phyloP scores from a whole-genome alignment of 306 rosid genomes.

The Cucurbita ficifolia region DNA sequence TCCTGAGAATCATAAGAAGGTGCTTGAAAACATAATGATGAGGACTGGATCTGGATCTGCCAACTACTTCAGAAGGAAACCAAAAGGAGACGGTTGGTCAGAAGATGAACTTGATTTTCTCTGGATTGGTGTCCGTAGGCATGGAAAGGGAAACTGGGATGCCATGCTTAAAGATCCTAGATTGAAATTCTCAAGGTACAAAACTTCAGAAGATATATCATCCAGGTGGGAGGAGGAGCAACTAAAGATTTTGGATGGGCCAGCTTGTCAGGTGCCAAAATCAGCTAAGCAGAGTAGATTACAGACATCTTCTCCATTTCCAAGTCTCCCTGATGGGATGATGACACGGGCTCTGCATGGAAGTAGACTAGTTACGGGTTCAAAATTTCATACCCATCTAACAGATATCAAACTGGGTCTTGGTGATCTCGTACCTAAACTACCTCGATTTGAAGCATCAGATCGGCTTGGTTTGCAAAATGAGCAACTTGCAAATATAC shows the following conservation, averaged over 20 bases:
- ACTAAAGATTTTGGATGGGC: slow-evolving; percentile 63
- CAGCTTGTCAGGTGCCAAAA: slow-evolving; percentile 41
- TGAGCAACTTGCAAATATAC: slow-evolving; percentile 44
- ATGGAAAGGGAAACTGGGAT: slow-evolving; percentile 95
- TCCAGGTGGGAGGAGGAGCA: slow-evolving; percentile 96
- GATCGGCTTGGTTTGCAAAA: slow-evolving; percentile 40
- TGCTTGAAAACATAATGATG: slow-evolving; percentile 97
- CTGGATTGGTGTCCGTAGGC: slow-evolving; percentile 98
- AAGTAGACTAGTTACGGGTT: slow-evolving; percentile 59
- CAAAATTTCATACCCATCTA: slow-evolving; percentile 73
- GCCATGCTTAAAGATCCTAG: slow-evolving; percentile 75
- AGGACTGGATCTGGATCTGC: slow-evolving; percentile 66
- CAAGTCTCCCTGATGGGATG: slow-evolving; percentile 87
- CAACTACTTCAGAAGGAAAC: slow-evolving; percentile 38
- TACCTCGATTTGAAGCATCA: slow-evolving; percentile 40
- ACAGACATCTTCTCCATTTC: slow-evolving; percentile 50
- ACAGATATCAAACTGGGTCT: slow-evolving; percentile 93
- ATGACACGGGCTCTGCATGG: slow-evolving; percentile 95
- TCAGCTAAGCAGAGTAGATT: slow-evolving; percentile 41
- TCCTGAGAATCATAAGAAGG: slow-evolving; percentile 90
- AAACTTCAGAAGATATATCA: slow-evolving; percentile 60
- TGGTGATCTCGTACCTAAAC: slow-evolving; percentile 45
- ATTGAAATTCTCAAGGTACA: slow-evolving; percentile 66
- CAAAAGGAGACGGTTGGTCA: slow-evolving; percentile 71
- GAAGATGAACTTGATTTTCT: slow-evolving; percentile 97